Percentiles rank a stretch among this genome's conserved stretches.
phyloP scores from a whole-genome alignment of 1,284 basidiomycete genomes.

The Inonotus obliquus region DNA sequence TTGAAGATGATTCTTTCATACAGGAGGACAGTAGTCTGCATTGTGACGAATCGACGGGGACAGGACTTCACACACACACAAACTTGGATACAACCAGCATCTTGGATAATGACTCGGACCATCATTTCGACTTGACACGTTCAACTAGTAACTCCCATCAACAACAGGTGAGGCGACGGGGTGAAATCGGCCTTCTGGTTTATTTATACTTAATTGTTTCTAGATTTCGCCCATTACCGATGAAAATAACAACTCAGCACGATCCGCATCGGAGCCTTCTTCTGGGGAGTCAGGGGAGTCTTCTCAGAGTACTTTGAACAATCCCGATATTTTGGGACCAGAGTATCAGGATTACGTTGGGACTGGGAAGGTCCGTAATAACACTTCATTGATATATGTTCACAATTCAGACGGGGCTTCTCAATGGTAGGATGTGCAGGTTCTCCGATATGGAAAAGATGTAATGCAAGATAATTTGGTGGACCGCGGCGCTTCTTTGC shows the following conservation, averaged over 20 bases:
- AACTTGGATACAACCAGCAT: neutral
- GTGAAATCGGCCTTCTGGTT: neutral
- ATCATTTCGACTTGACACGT: neutral
- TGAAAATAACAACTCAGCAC: neutral
- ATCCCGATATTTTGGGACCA: neutral
- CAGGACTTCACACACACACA: neutral
- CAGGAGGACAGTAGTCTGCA: neutral
- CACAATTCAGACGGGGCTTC: neutral
- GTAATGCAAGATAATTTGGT: neutral
- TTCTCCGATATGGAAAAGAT: neutral
- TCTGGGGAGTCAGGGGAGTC: slow-evolving; percentile 14
- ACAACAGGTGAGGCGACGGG: neutral
- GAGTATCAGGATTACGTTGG: neutral
- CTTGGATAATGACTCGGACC: slow-evolving; percentile 1
- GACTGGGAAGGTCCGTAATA: neutral
- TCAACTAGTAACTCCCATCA: neutral
- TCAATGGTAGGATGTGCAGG: neutral
- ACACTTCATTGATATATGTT: neutral
- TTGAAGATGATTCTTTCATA: neutral
- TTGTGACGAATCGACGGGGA: neutral
- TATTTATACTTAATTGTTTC: neutral
- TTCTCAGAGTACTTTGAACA: slow-evolving; percentile 4
- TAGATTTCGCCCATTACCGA: neutral
- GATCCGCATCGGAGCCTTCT: neutral
- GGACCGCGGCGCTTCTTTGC: neutral